Evolutionary conservation across 345 rosid species (phyloP).

Genomic region (Pseudoturritis turrita): DNA sequence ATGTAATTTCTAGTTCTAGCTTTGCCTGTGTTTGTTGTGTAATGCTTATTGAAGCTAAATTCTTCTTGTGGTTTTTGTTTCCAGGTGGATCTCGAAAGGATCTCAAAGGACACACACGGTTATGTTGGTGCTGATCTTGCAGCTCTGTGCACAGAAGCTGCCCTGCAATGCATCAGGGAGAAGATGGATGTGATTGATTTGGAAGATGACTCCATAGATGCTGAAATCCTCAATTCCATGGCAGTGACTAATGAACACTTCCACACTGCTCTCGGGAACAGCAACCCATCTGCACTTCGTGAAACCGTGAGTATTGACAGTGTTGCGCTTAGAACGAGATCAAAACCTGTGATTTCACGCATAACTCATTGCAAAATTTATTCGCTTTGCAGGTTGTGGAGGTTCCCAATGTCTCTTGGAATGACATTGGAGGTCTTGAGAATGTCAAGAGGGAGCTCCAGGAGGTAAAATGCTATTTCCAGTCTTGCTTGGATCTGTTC

Average conservation of each 20-base stretch:
- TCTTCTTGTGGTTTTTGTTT: conserved; percentile 7
- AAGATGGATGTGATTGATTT: conserved; percentile 98
- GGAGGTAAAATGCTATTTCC: conserved; percentile 47
- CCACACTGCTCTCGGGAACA: conserved; percentile 83
- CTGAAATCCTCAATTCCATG: conserved; percentile 95
- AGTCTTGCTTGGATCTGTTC: conserved; percentile 2
- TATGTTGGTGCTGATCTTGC: conserved; percentile 99
- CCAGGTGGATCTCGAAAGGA: conserved; percentile 93
- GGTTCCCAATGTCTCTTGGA: conserved; percentile 90
- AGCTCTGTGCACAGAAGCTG: conserved; percentile 96
- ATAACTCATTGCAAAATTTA: not conserved
- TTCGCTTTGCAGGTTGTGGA: conserved; percentile 68
- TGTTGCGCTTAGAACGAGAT: not conserved
- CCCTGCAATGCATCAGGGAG: conserved; percentile 96
- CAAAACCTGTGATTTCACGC: not conserved
- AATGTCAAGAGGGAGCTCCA: conserved; percentile 95
- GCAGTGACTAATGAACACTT: conserved; percentile 94
- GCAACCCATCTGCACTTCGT: conserved; percentile 88
- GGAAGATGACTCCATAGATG: conserved; percentile 96
- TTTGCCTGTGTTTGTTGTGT: not conserved
- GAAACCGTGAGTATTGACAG: conserved; percentile 61
- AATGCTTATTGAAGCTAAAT: not conserved
- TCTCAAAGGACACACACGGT: conserved; percentile 93
- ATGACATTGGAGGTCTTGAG: conserved; percentile 95
- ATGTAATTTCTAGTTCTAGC: conserved; percentile 34